Conservation (phyloP, 2,329 filamentous ascomycete genomes). For the Nemania sp. region DNA sequence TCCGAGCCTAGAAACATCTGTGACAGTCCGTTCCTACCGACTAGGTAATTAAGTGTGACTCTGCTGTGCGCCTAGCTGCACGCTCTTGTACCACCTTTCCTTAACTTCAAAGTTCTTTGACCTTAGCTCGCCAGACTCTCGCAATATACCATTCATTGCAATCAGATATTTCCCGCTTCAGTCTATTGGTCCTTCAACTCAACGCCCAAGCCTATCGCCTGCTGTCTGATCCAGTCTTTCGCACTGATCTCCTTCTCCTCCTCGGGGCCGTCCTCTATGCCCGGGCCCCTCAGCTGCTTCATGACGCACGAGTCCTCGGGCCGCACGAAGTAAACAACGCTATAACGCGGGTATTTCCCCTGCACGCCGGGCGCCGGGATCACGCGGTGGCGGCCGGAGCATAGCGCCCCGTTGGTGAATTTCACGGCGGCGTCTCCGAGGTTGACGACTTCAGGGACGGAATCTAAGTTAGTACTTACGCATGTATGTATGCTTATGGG, state of each 20-base stretch:
- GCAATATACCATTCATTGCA: background rate
- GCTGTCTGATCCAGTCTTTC: constrained; percentile 35
- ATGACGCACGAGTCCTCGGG: constrained; percentile 40
- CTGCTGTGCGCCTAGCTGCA: too few relatives aligned
- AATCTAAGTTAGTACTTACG: background rate
- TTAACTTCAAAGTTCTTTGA: too few relatives aligned
- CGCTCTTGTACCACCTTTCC: too few relatives aligned
- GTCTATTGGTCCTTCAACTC: constrained; percentile 17
- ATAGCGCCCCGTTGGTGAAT: constrained; percentile 40
- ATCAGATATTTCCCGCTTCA: background rate
- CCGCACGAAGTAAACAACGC: constrained; percentile 43
- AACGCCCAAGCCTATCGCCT: constrained; percentile 30
- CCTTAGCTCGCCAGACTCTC: too few relatives aligned
- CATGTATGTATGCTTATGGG: background rate
- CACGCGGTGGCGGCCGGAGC: constrained; percentile 43
- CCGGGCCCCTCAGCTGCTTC: constrained; percentile 31
- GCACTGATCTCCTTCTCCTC: constrained; percentile 33
- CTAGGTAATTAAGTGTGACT: too few relatives aligned
- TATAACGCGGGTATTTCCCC: constrained; percentile 39
- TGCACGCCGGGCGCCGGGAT: constrained; percentile 40
- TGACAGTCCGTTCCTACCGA: too few relatives aligned
- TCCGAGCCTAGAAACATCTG: too few relatives aligned
- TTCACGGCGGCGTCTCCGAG: constrained; percentile 45
- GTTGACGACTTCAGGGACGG: constrained; percentile 39
- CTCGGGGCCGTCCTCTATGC: constrained; percentile 30